Conservation (phyloP, 169 alveolate genomes). For the Haemoproteus tartakovskyi region DNA sequence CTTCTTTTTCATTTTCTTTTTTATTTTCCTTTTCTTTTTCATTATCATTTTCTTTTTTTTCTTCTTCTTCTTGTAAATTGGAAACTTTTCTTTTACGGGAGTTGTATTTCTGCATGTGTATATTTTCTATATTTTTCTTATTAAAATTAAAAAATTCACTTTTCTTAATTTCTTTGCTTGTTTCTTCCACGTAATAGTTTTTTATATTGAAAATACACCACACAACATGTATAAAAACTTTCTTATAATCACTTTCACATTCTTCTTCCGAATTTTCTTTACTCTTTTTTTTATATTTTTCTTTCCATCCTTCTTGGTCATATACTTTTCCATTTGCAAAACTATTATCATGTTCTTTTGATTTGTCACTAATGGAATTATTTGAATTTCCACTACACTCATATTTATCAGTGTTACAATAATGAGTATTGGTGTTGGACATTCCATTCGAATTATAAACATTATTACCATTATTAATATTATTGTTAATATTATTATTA, state of each 20-base stretch:
- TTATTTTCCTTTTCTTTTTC: neutral
- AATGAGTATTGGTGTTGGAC: too few species aligned
- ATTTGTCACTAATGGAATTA: neutral
- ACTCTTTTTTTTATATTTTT: too few species aligned
- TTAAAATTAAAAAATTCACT: neutral
- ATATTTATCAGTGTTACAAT: neutral
- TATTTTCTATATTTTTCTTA: neutral
- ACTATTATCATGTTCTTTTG: neutral
- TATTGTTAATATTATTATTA: neutral
- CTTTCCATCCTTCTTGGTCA: too few species aligned
- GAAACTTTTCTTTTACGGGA: neutral
- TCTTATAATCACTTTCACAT: too few species aligned
- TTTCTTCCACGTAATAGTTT: constrained; percentile 4
- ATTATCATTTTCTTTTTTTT: neutral
- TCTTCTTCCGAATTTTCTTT: too few species aligned
- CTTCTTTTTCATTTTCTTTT: neutral
- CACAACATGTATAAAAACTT: constrained; percentile 23
- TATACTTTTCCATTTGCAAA: too few species aligned
- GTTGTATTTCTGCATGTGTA: neutral
- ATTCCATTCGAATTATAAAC: too few species aligned
- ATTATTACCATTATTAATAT: too few species aligned
- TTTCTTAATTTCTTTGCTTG: constrained; percentile 1
- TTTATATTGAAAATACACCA: constrained; percentile 30
- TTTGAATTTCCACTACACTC: neutral
- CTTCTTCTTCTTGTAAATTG: too few species aligned